These are phyloP conservation scores for Salvia splendens DNA, from an alignment of 257 asterid species.

Conservation along the genomic window DNA sequence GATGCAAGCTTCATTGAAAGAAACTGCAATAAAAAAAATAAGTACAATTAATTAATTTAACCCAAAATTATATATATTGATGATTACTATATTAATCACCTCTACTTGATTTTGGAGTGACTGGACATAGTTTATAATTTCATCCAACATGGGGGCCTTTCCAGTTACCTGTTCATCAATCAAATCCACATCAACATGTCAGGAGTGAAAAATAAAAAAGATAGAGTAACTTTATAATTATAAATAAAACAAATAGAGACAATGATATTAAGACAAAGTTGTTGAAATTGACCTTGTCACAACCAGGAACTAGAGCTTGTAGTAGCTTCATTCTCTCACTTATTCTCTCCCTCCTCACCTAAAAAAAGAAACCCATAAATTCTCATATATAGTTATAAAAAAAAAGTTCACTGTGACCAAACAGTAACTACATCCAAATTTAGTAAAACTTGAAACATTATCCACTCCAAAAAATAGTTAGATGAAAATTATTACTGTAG, in stretches of 20 bases:
- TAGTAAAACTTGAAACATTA: background rate
- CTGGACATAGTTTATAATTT: slow-evolving; percentile 85
- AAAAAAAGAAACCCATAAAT: background rate
- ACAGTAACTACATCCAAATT: background rate
- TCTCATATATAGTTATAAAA: background rate
- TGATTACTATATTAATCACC: slow-evolving; percentile 41
- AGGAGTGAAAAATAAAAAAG: background rate
- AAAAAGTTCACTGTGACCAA: background rate
- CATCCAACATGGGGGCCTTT: slow-evolving; percentile 96
- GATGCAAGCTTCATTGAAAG: slow-evolving; percentile 92
- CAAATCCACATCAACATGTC: slow-evolving; percentile 53
- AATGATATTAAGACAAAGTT: slow-evolving; percentile 23
- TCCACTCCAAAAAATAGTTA: background rate
- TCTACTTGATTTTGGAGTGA: slow-evolving; percentile 90
- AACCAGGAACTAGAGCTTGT: slow-evolving; percentile 85
- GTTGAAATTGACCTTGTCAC: slow-evolving; percentile 65
- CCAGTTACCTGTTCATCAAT: slow-evolving; percentile 71
- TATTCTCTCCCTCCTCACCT: slow-evolving; percentile 86
- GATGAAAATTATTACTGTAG: background rate
- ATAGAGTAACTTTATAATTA: background rate
- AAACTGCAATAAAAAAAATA: slow-evolving; percentile 56
- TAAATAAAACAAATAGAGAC: slow-evolving; percentile 2
- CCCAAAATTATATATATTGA: background rate
- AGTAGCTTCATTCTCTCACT: slow-evolving; percentile 84
- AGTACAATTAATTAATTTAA: background rate